Conservation (phyloP, 2,329 filamentous ascomycete genomes). For the Herpotrichia juniperi region DNA sequence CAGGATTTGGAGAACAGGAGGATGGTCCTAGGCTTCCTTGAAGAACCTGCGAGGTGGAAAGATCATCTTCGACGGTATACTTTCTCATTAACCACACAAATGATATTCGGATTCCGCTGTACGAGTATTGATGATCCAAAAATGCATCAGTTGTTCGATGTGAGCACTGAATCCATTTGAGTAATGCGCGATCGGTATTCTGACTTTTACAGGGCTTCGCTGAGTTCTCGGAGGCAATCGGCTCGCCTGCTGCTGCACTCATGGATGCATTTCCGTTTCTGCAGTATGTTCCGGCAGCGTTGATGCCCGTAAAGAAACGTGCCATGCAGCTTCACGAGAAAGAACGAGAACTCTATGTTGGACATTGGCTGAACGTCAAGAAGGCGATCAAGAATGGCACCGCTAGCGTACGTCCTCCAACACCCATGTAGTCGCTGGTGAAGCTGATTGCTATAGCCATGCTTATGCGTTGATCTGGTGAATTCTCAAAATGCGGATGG, state of each 20-base stretch:
- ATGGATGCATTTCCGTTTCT: slow-evolving; percentile 54
- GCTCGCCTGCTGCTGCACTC: slow-evolving; percentile 49
- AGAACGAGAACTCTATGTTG: slow-evolving; percentile 40
- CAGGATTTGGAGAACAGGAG: slow-evolving; percentile 57
- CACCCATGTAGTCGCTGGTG: not conserved
- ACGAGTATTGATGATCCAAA: not conserved
- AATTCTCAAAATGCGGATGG: not conserved
- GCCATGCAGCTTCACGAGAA: slow-evolving; percentile 50
- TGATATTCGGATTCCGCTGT: slow-evolving; percentile 52
- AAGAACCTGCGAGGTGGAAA: slow-evolving; percentile 48
- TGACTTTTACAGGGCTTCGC: slow-evolving; percentile 39
- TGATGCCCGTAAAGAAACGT: slow-evolving; percentile 42
- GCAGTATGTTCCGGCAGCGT: slow-evolving; percentile 36
- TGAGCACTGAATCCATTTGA: not conserved
- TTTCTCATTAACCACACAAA: slow-evolving; percentile 54
- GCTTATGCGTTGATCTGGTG: not conserved
- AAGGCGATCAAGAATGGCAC: slow-evolving; percentile 8
- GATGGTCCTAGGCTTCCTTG: slow-evolving; percentile 51
- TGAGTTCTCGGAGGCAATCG: slow-evolving; percentile 50
- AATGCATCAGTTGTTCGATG: not conserved
- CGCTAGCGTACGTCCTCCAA: slow-evolving; percentile 5
- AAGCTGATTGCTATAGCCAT: not conserved
- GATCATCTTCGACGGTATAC: slow-evolving; percentile 55
- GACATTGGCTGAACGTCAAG: slow-evolving; percentile 17
- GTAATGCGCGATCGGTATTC: not conserved